Evolutionary conservation across 2,329 filamentous ascomycete species (phyloP).

Genomic region (Geosmithia putterillii): DNA sequence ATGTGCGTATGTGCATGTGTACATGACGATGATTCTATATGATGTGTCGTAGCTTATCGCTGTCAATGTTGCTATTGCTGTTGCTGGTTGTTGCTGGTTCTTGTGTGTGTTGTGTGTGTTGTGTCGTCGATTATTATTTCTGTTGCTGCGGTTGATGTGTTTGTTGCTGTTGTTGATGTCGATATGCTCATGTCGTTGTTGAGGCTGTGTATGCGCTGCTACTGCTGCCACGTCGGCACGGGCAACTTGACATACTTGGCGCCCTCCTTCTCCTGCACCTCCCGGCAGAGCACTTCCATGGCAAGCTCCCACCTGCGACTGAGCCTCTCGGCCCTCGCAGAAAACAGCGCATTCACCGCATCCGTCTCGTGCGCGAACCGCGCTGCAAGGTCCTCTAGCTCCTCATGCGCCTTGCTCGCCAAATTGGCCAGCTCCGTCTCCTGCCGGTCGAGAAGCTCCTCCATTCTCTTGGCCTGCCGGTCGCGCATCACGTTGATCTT

Average conservation of each 20-base stretch:
- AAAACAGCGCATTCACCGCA: conserved; percentile 29
- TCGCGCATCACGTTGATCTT: conserved; percentile 56
- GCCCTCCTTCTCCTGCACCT: conserved; percentile 32
- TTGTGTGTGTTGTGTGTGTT: background rate
- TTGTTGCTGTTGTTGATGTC: no score
- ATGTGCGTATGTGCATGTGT: background rate
- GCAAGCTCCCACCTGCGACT: conserved; percentile 37
- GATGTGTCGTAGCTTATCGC: background rate
- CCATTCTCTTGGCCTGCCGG: conserved; percentile 48
- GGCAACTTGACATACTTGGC: conserved; percentile 25
- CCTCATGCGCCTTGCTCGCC: conserved; percentile 29
- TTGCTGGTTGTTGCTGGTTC: background rate
- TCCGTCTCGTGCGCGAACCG: conserved; percentile 38
- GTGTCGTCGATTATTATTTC: no score
- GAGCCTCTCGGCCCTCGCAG: conserved; percentile 29
- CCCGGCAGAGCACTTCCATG: conserved; percentile 39
- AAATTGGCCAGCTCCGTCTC: conserved; percentile 35
- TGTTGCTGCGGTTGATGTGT: no score
- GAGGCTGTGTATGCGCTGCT: conserved; percentile 1
- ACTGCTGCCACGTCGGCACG: conserved; percentile 18
- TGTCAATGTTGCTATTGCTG: no score
- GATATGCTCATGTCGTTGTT: no score
- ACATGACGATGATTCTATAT: background rate
- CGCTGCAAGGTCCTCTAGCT: conserved; percentile 34
- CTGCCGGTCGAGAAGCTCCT: conserved; percentile 43